These are phyloP conservation scores for Thuja plicata DNA, from an alignment of 83 land plant species.

Conservation along the genomic window DNA sequence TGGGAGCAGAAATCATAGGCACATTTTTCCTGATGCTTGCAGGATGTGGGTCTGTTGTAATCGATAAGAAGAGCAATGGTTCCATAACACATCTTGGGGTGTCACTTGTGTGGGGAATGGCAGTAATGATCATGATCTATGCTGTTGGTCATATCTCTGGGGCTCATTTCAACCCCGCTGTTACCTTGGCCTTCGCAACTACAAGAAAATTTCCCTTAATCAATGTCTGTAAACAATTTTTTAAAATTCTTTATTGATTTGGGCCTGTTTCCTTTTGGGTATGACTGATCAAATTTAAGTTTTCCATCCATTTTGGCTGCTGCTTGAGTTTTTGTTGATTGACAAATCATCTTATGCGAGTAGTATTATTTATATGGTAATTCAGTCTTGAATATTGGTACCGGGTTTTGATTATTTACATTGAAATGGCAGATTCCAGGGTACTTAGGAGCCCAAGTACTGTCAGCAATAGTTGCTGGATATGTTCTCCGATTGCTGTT, in stretches of 20 bases:
- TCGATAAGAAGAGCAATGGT: constrained; percentile 24
- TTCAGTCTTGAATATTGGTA: neutral
- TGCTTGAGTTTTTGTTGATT: neutral
- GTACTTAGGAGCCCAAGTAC: constrained; percentile 41
- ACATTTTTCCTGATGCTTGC: constrained; percentile 66
- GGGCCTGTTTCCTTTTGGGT: neutral
- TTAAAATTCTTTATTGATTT: neutral
- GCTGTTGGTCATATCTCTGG: constrained; percentile 74
- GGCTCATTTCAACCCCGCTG: constrained; percentile 73
- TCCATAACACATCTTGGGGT: constrained; percentile 42
- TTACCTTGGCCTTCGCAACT: constrained; percentile 62
- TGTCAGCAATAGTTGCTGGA: constrained; percentile 47
- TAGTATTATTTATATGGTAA: too few relatives aligned
- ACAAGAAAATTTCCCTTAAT: constrained; percentile 42
- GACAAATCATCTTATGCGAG: neutral
- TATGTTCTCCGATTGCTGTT: constrained; percentile 43
- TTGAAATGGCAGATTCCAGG: constrained; percentile 37
- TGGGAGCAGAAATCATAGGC: constrained; percentile 58
- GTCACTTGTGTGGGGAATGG: constrained; percentile 55
- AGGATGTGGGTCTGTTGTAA: constrained; percentile 48
- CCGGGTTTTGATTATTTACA: neutral
- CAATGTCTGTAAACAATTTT: constrained; percentile 29
- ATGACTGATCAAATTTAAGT: neutral
- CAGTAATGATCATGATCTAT: constrained; percentile 59
- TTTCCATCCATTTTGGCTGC: neutral